Conservation (phyloP, 495 filamentous ascomycete species). For the Trypethelium eluteriae region DNA sequence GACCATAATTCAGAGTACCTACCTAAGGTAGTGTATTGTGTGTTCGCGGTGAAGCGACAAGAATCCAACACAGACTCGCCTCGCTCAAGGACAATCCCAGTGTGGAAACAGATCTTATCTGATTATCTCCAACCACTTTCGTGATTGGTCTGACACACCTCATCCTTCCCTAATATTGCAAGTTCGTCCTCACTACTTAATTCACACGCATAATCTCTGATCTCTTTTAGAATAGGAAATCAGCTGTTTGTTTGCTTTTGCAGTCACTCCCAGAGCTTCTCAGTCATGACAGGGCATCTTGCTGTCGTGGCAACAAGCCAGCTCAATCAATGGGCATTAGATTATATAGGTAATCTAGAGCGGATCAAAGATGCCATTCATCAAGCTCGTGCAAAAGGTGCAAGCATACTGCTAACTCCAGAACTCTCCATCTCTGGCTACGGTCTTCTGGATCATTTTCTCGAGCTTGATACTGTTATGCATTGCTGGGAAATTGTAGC, state of each 20-base stretch:
- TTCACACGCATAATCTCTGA: too few species aligned
- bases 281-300: slow-evolving; percentile 30
- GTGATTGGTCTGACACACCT: too few species aligned
- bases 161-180: too few species aligned
- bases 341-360: slow-evolving; percentile 67
- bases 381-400: slow-evolving; percentile 60
- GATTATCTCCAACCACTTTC: too few species aligned
- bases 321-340: slow-evolving; percentile 50
- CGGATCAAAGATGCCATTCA: slow-evolving; percentile 71
- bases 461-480: slow-evolving; percentile 44
- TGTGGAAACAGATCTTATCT: too few species aligned
- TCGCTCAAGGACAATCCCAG: too few species aligned
- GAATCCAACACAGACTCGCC: too few species aligned
- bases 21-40: too few species aligned
- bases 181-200: too few species aligned
- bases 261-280: background rate
- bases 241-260: background rate
- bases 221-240: too few species aligned
- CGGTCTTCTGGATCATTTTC: slow-evolving; percentile 65
- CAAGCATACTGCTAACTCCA: slow-evolving; percentile 68
- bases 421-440: slow-evolving; percentile 67
- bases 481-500: slow-evolving; percentile 61
- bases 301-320: slow-evolving; percentile 45
- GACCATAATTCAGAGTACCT: too few species aligned
- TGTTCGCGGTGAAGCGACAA: too few species aligned